phyloP scores from a whole-genome alignment of 106 monocot genomes.

The Acanthochlamys bracteata region DNA sequence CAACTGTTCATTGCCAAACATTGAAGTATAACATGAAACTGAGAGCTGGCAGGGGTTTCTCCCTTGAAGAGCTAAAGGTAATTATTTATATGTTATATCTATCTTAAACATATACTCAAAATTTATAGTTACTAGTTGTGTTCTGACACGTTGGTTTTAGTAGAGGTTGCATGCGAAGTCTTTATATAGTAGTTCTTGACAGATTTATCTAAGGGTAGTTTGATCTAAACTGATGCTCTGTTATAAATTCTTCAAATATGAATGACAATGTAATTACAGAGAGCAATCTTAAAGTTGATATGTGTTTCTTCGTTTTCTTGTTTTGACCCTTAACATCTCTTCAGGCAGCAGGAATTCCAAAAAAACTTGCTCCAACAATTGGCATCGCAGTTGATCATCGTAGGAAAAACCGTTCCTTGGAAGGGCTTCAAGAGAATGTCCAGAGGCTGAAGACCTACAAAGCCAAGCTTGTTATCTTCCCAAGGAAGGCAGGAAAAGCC shows the following conservation, averaged over 20 bases:
- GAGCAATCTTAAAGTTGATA: neutral
- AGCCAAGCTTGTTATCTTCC: conserved; percentile 25
- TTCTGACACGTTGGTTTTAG: neutral
- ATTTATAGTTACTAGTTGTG: neutral
- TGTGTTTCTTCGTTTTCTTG: neutral
- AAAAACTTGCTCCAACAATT: conserved; percentile 57
- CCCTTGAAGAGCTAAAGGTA: conserved; percentile 59
- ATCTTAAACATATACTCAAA: neutral
- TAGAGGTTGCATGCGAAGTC: too few relatives aligned
- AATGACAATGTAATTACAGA: neutral
- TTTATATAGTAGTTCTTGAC: too few relatives aligned
- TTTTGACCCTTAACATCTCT: neutral
- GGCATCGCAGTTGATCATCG: conserved; percentile 66
- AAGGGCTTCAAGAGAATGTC: conserved; percentile 15
- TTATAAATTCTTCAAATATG: too few relatives aligned
- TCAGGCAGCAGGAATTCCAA: conserved; percentile 51
- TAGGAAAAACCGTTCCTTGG: conserved; percentile 21
- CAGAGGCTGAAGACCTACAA: conserved; percentile 24
- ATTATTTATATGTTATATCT: neutral
- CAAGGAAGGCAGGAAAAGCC: conserved; percentile 10
- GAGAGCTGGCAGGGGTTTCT: conserved; percentile 51
- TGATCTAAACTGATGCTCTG: too few relatives aligned
- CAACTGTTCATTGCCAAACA: conserved; percentile 48
- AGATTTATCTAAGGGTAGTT: too few relatives aligned
- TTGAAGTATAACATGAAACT: conserved; percentile 59